Conservation (phyloP, 306 rosid species). For the Vigna angularis region DNA sequence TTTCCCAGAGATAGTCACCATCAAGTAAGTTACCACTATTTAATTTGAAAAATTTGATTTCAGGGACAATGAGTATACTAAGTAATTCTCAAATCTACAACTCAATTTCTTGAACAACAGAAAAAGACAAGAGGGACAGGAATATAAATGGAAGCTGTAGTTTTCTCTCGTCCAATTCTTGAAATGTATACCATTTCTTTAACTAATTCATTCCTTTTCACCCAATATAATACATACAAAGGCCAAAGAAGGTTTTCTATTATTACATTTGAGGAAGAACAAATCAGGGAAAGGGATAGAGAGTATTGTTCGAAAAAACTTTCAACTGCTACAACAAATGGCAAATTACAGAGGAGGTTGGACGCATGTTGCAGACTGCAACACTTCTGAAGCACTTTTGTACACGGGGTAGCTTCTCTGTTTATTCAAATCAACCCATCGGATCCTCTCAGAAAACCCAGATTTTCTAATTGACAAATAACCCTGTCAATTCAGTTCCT, state of each 20-base stretch:
- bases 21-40: background rate
- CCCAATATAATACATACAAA: conserved; percentile 33
- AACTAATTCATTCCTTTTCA: conserved; percentile 32
- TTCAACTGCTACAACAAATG: conserved; percentile 29
- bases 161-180: conserved; percentile 14
- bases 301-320: conserved; percentile 35
- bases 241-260: conserved; percentile 36
- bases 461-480: conserved; percentile 43
- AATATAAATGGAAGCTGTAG: background rate
- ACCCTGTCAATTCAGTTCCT: conserved; percentile 38
- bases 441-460: conserved; percentile 56
- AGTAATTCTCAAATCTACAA: background rate
- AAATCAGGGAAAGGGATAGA: conserved; percentile 43
- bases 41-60: background rate
- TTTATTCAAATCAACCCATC: conserved; percentile 50
- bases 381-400: conserved; percentile 50
- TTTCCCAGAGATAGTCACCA: background rate
- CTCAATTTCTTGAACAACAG: conserved; percentile 14
- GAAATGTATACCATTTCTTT: conserved; percentile 17
- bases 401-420: conserved; percentile 50
- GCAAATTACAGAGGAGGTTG: conserved; percentile 43
- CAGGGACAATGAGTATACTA: conserved; percentile 1
- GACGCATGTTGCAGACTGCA: conserved; percentile 47
- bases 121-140: background rate
- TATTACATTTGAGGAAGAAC: conserved; percentile 43